Base-by-base conservation (phyloP, 2,329 filamentous ascomycete genomes). In the Epichloe bromicola region DNA sequence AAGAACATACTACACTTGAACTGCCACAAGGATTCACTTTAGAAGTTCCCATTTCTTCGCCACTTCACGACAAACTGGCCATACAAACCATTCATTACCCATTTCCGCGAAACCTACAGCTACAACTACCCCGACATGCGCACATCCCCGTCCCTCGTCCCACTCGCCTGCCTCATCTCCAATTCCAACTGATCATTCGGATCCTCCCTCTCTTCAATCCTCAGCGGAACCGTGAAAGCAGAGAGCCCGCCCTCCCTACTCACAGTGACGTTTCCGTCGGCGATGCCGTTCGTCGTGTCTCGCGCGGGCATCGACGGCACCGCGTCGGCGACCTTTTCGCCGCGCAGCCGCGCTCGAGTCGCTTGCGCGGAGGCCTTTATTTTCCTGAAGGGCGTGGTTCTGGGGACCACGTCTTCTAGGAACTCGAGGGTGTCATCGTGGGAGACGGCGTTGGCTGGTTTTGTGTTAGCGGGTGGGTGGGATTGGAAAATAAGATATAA, bases 391-490 rank as follows among this genome's bases (percentile, higher is more conserved):
- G 87, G 82, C 5, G 83, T 79, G 1, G 90, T 96, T 65, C 85
- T 86, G 52, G 93, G 93, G 38, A 96, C 86, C 26, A 95, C 80
- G 67, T 98, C 93, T 55, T 86, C 78, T 14, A 98, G 79, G 64
- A 98, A 98, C 66, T 98, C 90, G 48, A 98, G 83, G 65, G 94
- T 94, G 67, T 97, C 93, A 55, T 89, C 82, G 64, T 88, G 85
- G 7, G 86, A 80, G 51, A 97, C 84, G 30, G 93, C 91, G 61
- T 81, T 86, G 58, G 90, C 88, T 89, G 60, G 38, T 30, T 30
- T 30, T 30, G 26, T 30, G 26, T 30, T 10, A 30, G 10, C 4
- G 26, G 8, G 7, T 10, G 26, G 26, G 26, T 30, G 26, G 26
- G 8, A 30, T 10, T 2, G 26, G 26, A 30, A 30, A 30, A 30